Conservation (phyloP, 2,329 filamentous ascomycete species). For the Aspergillus carbonarius region DNA sequence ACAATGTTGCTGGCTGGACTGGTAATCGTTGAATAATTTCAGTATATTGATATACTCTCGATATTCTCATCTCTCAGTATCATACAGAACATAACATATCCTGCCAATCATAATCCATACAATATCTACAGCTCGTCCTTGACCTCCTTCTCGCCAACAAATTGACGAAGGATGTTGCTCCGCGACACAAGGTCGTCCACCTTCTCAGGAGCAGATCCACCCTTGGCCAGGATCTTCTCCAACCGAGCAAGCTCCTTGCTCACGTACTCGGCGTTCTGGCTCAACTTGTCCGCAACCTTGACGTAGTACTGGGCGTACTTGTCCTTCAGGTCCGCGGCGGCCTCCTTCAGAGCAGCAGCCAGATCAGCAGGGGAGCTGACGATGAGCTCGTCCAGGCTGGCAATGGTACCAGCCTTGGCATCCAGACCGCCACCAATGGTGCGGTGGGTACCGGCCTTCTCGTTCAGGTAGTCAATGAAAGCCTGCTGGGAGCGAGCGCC, state of each 20-base stretch:
- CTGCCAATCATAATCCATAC: slow-evolving; percentile 2
- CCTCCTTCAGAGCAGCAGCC: slow-evolving; percentile 69
- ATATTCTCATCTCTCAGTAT: background rate
- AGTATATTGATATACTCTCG: background rate
- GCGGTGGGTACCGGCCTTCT: slow-evolving; percentile 84
- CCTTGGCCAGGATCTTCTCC: slow-evolving; percentile 78
- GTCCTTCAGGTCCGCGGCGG: slow-evolving; percentile 65
- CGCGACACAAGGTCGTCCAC: slow-evolving; percentile 82
- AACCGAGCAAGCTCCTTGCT: slow-evolving; percentile 83
- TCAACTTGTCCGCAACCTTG: slow-evolving; percentile 83
- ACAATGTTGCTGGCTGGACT: no score
- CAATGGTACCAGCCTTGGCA: slow-evolving; percentile 76
- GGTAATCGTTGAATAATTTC: background rate
- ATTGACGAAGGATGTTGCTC: slow-evolving; percentile 83
- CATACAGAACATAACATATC: background rate
- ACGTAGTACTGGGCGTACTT: slow-evolving; percentile 94
- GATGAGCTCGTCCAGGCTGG: slow-evolving; percentile 73
- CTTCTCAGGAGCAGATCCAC: slow-evolving; percentile 80
- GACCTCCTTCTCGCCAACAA: slow-evolving; percentile 60
- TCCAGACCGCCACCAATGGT: slow-evolving; percentile 77
- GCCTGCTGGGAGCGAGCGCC: slow-evolving; percentile 74
- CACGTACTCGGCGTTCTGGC: slow-evolving; percentile 72
- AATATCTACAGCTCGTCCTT: slow-evolving; percentile 65
- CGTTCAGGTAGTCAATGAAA: slow-evolving; percentile 80
- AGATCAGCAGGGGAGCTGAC: slow-evolving; percentile 68